phyloP scores from a whole-genome alignment of 2,329 filamentous ascomycete species.

The Pseudopyricularia cyperi region DNA sequence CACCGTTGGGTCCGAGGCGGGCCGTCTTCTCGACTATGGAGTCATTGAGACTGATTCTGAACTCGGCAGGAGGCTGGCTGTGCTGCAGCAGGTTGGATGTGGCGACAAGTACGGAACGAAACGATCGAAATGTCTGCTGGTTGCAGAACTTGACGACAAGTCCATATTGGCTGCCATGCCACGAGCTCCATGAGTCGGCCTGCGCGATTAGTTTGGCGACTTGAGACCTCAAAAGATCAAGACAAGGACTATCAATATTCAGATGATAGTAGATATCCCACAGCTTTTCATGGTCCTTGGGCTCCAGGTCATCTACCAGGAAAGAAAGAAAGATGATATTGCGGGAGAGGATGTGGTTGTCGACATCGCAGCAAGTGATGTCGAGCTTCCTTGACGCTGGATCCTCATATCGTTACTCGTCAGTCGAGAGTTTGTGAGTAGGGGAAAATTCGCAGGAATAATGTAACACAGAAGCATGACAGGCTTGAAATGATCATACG shows the following conservation, averaged over 20 bases:
- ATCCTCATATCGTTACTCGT: not conserved
- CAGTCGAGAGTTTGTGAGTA: not conserved
- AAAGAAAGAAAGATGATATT: slow-evolving; percentile 40
- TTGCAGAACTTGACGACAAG: slow-evolving; percentile 34
- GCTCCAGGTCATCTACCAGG: slow-evolving; percentile 25
- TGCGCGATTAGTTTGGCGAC: slow-evolving; percentile 25
- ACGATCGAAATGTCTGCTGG: slow-evolving; percentile 25
- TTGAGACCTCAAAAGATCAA: slow-evolving; percentile 25
- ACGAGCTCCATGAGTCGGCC: slow-evolving; percentile 24
- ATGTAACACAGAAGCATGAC: not conserved
- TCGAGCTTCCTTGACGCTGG: slow-evolving; percentile 29
- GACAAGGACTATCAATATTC: slow-evolving; percentile 24
- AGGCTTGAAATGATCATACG: slow-evolving; percentile 13
- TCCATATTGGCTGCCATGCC: slow-evolving; percentile 32
- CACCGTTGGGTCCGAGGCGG: not conserved
- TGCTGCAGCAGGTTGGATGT: not conserved
- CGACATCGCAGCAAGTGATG: slow-evolving; percentile 42
- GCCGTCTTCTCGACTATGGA: not conserved
- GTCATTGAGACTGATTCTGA: slow-evolving; percentile 20
- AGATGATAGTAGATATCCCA: slow-evolving; percentile 47
- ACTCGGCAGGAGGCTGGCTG: not conserved
- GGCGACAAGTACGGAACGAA: slow-evolving; percentile 8
- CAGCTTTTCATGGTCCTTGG: slow-evolving; percentile 12
- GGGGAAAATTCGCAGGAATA: not conserved
- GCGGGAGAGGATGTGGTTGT: slow-evolving; percentile 36